A percentile compares a stretch with the other conserved stretches of the same genome.
phyloP scores from a whole-genome alignment of 306 rosid genomes.

The Corylus americana region DNA sequence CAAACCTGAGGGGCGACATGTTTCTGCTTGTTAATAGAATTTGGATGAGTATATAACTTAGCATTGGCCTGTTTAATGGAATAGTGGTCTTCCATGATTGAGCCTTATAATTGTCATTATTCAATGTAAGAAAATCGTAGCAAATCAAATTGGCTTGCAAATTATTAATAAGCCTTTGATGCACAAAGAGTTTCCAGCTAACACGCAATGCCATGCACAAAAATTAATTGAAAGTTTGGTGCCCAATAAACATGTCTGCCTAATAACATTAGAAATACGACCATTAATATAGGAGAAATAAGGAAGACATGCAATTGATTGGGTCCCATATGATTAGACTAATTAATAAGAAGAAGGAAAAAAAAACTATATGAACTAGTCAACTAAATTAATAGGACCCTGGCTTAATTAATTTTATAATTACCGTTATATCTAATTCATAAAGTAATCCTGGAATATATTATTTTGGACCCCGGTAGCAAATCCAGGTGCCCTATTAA shows the following conservation, averaged over 20 bases:
- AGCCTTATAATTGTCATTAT: not conserved
- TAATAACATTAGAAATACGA: not conserved
- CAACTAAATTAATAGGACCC: not conserved
- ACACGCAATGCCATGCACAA: not conserved
- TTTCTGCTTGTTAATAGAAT: no score
- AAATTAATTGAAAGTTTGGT: not conserved
- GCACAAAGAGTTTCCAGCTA: not conserved
- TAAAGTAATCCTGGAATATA: no score
- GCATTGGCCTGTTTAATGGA: not conserved
- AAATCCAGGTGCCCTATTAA: not conserved
- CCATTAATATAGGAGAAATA: not conserved
- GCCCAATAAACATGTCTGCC: constrained; percentile 13
- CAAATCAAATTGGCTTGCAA: not conserved
- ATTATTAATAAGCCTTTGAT: not conserved
- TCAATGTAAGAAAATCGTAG: not conserved
- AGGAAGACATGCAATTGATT: constrained; percentile 6
- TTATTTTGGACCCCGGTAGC: no score
- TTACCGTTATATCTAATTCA: not conserved
- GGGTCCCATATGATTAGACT: constrained; percentile 12
- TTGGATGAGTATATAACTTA: not conserved
- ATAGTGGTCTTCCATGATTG: not conserved
- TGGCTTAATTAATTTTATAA: not conserved
- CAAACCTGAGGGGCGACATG: no score
- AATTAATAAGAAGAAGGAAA: not conserved
- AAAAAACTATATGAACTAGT: not conserved